Base-by-base conservation (phyloP, 2,329 filamentous ascomycete species). In the Fusarium xylarioides region DNA sequence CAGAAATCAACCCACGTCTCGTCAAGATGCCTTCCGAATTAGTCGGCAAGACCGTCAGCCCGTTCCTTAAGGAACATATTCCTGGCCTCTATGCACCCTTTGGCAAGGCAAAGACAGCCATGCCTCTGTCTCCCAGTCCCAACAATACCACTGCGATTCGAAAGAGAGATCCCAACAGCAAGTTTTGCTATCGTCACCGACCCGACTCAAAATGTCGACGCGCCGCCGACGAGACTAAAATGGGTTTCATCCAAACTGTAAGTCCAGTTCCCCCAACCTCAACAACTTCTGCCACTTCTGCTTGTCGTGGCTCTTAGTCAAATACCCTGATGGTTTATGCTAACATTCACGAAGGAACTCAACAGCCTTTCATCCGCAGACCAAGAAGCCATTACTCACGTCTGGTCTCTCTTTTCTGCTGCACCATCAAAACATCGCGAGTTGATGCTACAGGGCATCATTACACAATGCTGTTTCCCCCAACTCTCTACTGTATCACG, bases 401-500 rank as follows among this genome's bases (percentile, higher is more conserved):
- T 98, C 63, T 99, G 96, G 96, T 97, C 95, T 1, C 87, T 98
- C 53, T 99, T 99, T 85, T 98, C 95, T 1, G 96, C 96, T 43
- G 95, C 96, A 1, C 96, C 96, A 0, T 89, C 94, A 15, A 97
- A 97, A 80, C 95, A 98, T 79, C 92, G 96, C 76, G 95, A 97
- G 72, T 88, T 99, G 67, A 98, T 99, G 93, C 88, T 99, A 12
- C 95, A 97, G 81, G 96, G 96, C 74, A 95, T 99, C 77, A 91
- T 99, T 69, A 93, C 95, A 1, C 95, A 98, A 81, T 98, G 95
- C 82, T 99, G 96, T 84, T 98, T 99, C 79, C 95, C 96, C 3
- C 96, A 99, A 79, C 90, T 99, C 11, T 98, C 96, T 37, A 95
- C 93, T 75, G 92, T 99, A 64, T 96, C 95, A 4, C 91, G 94